Conservation (phyloP, 1,139 yeast genomes). For the Kodamaea alishanica region DNA sequence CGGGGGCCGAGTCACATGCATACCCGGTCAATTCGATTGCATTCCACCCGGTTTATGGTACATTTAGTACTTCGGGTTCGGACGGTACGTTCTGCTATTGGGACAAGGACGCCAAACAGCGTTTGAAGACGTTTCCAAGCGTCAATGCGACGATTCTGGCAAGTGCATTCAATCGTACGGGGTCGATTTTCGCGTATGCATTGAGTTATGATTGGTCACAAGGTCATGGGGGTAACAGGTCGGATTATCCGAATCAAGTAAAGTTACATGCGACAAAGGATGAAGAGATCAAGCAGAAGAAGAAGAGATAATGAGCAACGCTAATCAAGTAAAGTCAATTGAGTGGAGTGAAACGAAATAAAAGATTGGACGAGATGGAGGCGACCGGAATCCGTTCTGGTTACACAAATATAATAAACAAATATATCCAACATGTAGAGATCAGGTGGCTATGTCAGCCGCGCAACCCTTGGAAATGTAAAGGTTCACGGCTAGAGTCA, state of each 20-base stretch:
- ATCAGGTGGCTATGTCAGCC: too few relatives aligned
- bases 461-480: too few relatives aligned
- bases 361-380: conserved; percentile 1
- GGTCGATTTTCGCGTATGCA: conserved; percentile 87
- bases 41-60: conserved; percentile 88
- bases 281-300: conserved; percentile 81
- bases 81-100: conserved; percentile 94
- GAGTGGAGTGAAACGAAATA: not conserved
- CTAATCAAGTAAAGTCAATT: not conserved
- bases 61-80: conserved; percentile 91
- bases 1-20: conserved; percentile 50
- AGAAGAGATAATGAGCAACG: conserved; percentile 29
- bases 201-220: conserved; percentile 93
- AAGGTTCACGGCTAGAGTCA: too few relatives aligned
- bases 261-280: conserved; percentile 83
- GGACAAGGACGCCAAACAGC: conserved; percentile 92
- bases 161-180: conserved; percentile 77
- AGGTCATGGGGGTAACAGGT: conserved; percentile 76
- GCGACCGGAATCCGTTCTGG: too few relatives aligned
- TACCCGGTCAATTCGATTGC: conserved; percentile 77
- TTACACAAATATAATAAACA: too few relatives aligned
- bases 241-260: conserved; percentile 69
- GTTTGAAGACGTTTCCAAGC: conserved; percentile 76
- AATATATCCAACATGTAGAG: too few relatives aligned
- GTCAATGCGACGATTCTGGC: conserved; percentile 73